These are phyloP conservation scores for Termitomyces sp. DNA, from an alignment of 768 basidiomycete genomes.

Conservation along the genomic window DNA sequence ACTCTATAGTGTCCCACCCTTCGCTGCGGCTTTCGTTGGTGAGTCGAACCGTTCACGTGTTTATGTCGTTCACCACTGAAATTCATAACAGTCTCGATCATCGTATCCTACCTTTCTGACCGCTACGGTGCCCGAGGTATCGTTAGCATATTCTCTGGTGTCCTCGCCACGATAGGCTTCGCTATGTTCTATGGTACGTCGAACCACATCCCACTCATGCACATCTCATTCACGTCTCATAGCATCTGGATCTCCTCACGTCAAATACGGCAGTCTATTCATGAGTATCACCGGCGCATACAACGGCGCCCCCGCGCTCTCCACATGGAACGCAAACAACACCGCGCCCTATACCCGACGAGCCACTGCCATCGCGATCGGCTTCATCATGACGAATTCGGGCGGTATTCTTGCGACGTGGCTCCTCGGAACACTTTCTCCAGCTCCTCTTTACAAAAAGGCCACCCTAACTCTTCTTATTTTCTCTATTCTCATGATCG, in stretches of 20 bases:
- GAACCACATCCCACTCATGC: background rate
- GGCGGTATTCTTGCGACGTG: constrained; percentile 64
- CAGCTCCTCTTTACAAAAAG: constrained; percentile 46
- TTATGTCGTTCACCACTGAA: background rate
- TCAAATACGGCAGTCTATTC: constrained; percentile 58
- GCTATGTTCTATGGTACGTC: constrained; percentile 50
- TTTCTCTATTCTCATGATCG: constrained; percentile 38
- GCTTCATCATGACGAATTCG: constrained; percentile 55
- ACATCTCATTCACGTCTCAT: background rate
- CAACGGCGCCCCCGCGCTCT: constrained; percentile 47
- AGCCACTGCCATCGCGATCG: constrained; percentile 57
- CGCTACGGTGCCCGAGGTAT: constrained; percentile 49
- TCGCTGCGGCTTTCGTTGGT: constrained; percentile 50
- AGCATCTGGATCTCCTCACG: constrained; percentile 35
- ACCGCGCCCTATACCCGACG: constrained; percentile 53
- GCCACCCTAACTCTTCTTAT: constrained; percentile 43
- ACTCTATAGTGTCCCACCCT: constrained; percentile 62
- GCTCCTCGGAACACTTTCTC: constrained; percentile 51
- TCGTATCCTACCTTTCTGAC: constrained; percentile 51
- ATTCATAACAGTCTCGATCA: constrained; percentile 28
- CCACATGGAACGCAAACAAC: constrained; percentile 65
- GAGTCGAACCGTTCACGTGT: constrained; percentile 18
- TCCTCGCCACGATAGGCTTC: constrained; percentile 49
- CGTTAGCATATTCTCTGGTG: constrained; percentile 40
- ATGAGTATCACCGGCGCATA: constrained; percentile 53